Evolutionary conservation across 2,329 filamentous ascomycete species (phyloP).

Genomic region (Nigrospora sphaerica): DNA sequence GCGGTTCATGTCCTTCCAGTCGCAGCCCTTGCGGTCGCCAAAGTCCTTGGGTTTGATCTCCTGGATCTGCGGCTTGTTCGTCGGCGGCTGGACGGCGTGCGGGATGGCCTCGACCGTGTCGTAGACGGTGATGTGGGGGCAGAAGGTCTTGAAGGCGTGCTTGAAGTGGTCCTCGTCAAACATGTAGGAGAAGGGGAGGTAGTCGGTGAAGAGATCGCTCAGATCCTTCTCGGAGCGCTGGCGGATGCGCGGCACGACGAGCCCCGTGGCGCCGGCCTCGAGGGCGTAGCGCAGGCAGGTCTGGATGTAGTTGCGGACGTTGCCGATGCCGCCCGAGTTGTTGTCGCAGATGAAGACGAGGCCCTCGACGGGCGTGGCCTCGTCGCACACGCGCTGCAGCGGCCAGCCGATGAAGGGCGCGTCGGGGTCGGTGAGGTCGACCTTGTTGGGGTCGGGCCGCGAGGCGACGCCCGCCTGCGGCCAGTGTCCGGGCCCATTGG

Average conservation of each 20-base stretch:
- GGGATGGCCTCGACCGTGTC: conserved; percentile 29
- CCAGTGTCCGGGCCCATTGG: conserved; percentile 1
- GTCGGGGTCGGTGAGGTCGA: conserved; percentile 30
- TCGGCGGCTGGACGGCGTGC: conserved; percentile 19
- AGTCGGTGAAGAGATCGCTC: conserved; percentile 31
- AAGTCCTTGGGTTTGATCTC: conserved; percentile 33
- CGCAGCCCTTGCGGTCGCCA: conserved; percentile 29
- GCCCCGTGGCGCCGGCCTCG: conserved; percentile 36
- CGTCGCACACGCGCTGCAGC: conserved; percentile 33
- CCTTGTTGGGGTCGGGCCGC: conserved; percentile 8
- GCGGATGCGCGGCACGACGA: conserved; percentile 37
- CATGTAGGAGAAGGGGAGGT: conserved; percentile 35
- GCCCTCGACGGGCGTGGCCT: conserved; percentile 31
- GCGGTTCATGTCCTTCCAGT: conserved; percentile 30
- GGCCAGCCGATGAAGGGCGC: conserved; percentile 39
- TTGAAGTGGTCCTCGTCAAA: conserved; percentile 40
- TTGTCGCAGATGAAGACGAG: conserved; percentile 41
- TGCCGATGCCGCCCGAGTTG: conserved; percentile 43
- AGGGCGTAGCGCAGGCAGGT: conserved; percentile 42
- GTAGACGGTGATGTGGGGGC: conserved; percentile 36
- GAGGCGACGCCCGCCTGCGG: conserved; percentile 2
- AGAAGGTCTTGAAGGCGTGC: conserved; percentile 24
- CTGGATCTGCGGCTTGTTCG: conserved; percentile 28
- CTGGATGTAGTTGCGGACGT: conserved; percentile 42
- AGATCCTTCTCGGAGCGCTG: conserved; percentile 33